These are phyloP conservation scores for Colletotrichum theobromicola DNA, from an alignment of 2,329 filamentous ascomycete species.

Conservation along the genomic window DNA sequence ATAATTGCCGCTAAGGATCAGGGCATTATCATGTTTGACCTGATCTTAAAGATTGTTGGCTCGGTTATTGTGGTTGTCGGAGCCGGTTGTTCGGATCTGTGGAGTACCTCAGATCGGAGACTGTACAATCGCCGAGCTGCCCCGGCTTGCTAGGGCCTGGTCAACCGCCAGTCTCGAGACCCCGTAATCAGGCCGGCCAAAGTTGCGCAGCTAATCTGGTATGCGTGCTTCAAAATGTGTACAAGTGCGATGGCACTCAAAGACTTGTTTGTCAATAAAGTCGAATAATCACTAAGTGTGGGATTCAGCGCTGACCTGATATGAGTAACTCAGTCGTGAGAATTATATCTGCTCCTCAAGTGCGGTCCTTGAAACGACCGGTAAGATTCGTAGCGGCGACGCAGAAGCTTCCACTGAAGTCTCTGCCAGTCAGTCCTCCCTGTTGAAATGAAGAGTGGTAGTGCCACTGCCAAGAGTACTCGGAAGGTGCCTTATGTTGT, in stretches of 20 bases:
- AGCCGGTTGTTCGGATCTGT: neutral
- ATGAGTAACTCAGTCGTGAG: neutral
- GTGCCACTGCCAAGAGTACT: neutral
- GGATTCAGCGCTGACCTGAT: neutral
- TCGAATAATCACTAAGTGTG: neutral
- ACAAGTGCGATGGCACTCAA: neutral
- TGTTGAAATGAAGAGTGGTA: neutral
- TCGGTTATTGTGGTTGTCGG: neutral
- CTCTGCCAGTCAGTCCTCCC: neutral
- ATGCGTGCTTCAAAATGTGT: neutral
- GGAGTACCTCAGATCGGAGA: neutral
- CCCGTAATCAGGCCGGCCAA: neutral
- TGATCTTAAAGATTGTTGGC: neutral
- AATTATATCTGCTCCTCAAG: neutral
- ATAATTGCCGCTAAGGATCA: neutral
- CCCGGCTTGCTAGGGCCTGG: neutral
- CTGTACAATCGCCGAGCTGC: conserved; percentile 2
- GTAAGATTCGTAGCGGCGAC: neutral
- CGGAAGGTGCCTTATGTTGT: neutral
- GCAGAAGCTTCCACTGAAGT: neutral
- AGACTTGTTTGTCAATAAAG: neutral
- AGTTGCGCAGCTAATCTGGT: neutral
- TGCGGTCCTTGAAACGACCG: neutral
- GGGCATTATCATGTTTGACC: neutral
- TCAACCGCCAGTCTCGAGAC: neutral